These are phyloP conservation scores for Boletus edulis DNA, from an alignment of 768 basidiomycete genomes.

Conservation along the genomic window DNA sequence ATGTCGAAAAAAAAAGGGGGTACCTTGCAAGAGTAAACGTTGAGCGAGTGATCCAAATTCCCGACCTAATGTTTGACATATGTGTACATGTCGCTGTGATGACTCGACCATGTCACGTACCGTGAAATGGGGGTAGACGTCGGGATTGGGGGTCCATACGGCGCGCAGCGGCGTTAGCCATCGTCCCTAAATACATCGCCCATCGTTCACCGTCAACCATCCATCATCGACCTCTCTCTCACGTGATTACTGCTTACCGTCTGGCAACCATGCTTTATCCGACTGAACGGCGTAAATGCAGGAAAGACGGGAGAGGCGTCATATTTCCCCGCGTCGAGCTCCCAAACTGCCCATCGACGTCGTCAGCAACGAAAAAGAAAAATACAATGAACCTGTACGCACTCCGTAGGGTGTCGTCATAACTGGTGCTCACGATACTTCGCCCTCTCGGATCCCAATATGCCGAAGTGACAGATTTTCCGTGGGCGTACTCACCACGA, in stretches of 20 bases:
- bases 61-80: slow-evolving; percentile 48
- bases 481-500: slow-evolving; percentile 65
- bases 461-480: slow-evolving; percentile 77
- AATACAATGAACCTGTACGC: slow-evolving; percentile 25
- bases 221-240: background rate
- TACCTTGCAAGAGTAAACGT: slow-evolving; percentile 74
- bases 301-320: slow-evolving; percentile 49
- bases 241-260: slow-evolving; percentile 47
- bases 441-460: slow-evolving; percentile 85
- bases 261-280: slow-evolving; percentile 73
- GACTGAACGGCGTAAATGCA: slow-evolving; percentile 60
- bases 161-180: slow-evolving; percentile 81
- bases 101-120: slow-evolving; percentile 37
- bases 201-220: background rate
- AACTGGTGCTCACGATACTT: slow-evolving; percentile 79
- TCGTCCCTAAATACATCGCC: slow-evolving; percentile 51
- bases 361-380: slow-evolving; percentile 6
- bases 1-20: background rate
- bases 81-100: no score
- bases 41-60: slow-evolving; percentile 74
- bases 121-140: slow-evolving; percentile 81
- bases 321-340: slow-evolving; percentile 54
- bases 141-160: slow-evolving; percentile 75
- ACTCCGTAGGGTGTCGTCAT: slow-evolving; percentile 77
- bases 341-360: slow-evolving; percentile 59